Base-by-base conservation (phyloP, 768 basidiomycete genomes). In the Tricholoma hemisulphureum region DNA sequence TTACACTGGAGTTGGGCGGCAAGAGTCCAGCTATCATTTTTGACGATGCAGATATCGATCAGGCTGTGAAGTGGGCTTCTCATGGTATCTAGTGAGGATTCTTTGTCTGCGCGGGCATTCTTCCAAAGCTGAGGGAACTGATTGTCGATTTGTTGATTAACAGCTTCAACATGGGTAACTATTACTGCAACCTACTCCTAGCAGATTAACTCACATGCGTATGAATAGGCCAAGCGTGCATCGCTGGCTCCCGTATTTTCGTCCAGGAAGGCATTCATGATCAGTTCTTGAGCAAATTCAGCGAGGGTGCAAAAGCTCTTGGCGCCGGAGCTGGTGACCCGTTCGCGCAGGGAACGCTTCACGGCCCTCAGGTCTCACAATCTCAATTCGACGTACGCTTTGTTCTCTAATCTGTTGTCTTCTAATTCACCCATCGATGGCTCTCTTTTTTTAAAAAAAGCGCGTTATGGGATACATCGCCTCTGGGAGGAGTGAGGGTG, bases 181-280 rank as follows among this genome's bases (percentile, higher is more conserved):
- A 9, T 49, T 23, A n/a, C 10, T 26, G 10, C 9, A 21, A 43
- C 4, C 18, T 39, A 21, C 9, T 13, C 8, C 5, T 20, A 24
- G 1, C 14, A 28, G 26, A 34, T 23, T 18, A 45, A 3, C 16
- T 29, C 43, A 32, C 16, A 24, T 18, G 18, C 26, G 6, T 32
- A 29, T 14, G 9, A 26, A 10, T 43, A 62, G 61, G 93, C 21
- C 92, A 95, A 73, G 74, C 80, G 14, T 95, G 93, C 73, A 84
- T 84, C 63, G 91, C 91, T 10, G 88, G 91, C 8, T 87, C 91
- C 13, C 83, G 93, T 54, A 86, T 94, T 61, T 93, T 83, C 66
- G 89, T 95, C 9, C 92, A 94, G 63, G 83, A 83, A 51, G 73
- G 76, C 4, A 84, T 94, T 61, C 94, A 94, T 71, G 89, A 93